A percentile compares a stretch with the other conserved stretches of the same genome.
Evolutionary conservation across 225 moss, liverwort and hornwort species (phyloP).

Genomic region (Bryoerythrophyllum caledonicum): DNA sequence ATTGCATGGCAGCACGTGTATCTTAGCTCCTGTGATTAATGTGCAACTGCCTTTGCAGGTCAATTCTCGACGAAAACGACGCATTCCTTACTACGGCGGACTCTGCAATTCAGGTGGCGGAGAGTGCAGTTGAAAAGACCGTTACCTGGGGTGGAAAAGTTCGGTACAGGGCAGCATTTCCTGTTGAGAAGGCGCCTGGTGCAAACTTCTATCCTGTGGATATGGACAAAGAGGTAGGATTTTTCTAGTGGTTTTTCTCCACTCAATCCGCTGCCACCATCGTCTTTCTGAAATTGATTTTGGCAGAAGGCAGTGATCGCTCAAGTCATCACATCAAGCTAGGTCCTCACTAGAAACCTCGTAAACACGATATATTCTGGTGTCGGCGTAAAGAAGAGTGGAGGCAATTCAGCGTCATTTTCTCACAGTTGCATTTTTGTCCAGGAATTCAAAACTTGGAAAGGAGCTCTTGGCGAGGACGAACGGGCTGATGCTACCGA

Average conservation of each 20-base stretch:
- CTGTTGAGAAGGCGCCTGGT: slow-evolving; percentile 56
- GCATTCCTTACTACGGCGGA: slow-evolving; percentile 89
- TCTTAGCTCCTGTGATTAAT: background rate
- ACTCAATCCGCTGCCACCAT: background rate
- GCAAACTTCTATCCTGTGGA: slow-evolving; percentile 94
- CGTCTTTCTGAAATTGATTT: slow-evolving; percentile 2
- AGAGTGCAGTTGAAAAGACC: slow-evolving; percentile 56
- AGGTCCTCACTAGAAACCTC: background rate
- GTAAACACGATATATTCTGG: slow-evolving; percentile 1
- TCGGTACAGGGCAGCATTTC: slow-evolving; percentile 79
- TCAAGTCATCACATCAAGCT: background rate
- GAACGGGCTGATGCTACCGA: slow-evolving; percentile 67
- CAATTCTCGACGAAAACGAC: slow-evolving; percentile 79
- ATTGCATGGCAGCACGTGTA: slow-evolving; percentile 6
- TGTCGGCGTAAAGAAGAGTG: slow-evolving; percentile 3
- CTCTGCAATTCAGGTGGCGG: slow-evolving; percentile 68
- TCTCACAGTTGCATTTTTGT: slow-evolving; percentile 15
- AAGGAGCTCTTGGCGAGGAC: slow-evolving; percentile 58
- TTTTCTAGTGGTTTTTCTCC: slow-evolving; percentile 4
- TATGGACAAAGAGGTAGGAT: slow-evolving; percentile 75
- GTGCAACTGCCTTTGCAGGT: slow-evolving; percentile 57
- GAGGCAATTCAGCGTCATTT: slow-evolving; percentile 18
- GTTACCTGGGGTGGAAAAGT: slow-evolving; percentile 59
- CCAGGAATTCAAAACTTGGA: slow-evolving; percentile 92
- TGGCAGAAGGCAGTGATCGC: background rate